Evolutionary conservation across 768 basidiomycete species (phyloP), one percentile per base, ranked within the genome.

Genomic region (Boletellus ananiceps): DNA sequence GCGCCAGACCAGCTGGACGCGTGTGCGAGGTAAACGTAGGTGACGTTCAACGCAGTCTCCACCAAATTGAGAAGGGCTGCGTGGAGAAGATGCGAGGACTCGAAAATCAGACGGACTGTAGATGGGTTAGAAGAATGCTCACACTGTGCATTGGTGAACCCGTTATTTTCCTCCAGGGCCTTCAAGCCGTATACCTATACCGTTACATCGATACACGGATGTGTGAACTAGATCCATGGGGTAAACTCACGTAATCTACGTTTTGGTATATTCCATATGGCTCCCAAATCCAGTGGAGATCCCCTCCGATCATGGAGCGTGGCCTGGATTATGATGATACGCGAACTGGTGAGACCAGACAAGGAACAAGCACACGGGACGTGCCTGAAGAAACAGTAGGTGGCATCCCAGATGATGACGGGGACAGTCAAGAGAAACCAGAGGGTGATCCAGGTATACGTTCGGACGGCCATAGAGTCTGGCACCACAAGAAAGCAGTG

Each of bases 231-330:
- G 2, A 8, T 13, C 9, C 29, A 13, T 31, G 40, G 36, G 18
- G n/a, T 5, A 11, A 29, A 65, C 71, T 47, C 54, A 74, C 71
- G 38, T 69, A 61, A 52, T 75, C 71, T 31, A 90, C 71, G n/a
- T 84, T 71, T 60, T 89, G 84, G 68, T 91, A 92, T 27, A 87
- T 51, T 21, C 74, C 77, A 61, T 94, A 94, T 2, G 90, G 90
- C 50, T 77, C 72, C 93, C 92, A 95, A 38, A 94, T 78, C 92
- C 91, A 94, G 58, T 93, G 87, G 40, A 93, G 73, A 66, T 93
- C 90, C 2, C 93, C 93, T 1, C 88, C 91, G 56, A 71, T 71
- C 83, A 93, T 88, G 4, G 90, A 93, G 18, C 90, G 79, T 16
- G 92, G 92, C 33, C 91, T 91, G 51, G n/a, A 35, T 1, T 19